Evolutionary conservation across 257 asterid genomes (phyloP).

Genomic region (Handroanthus guayacan): DNA sequence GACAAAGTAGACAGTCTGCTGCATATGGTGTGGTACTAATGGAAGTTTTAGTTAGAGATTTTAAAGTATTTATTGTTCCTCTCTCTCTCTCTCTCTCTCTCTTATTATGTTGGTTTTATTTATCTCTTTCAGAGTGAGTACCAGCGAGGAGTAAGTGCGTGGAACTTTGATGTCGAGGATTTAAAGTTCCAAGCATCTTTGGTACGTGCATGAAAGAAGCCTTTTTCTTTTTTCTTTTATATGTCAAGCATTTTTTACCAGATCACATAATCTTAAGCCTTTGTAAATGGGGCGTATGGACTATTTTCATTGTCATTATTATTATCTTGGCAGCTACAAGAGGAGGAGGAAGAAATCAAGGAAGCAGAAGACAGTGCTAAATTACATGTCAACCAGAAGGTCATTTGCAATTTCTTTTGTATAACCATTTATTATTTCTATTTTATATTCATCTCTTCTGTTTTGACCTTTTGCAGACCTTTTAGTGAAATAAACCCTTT

Average conservation of each 20-base stretch:
- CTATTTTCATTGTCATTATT: slow-evolving; percentile 17
- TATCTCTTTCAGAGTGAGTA: slow-evolving; percentile 81
- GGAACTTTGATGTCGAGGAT: slow-evolving; percentile 98
- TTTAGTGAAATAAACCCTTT: slow-evolving; percentile 29
- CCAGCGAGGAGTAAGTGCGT: slow-evolving; percentile 98
- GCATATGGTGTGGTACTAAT: neutral
- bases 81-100: neutral
- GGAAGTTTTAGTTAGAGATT: slow-evolving; percentile 11
- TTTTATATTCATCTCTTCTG: slow-evolving; percentile 21
- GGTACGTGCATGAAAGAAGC: slow-evolving; percentile 54
- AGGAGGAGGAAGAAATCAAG: slow-evolving; percentile 78
- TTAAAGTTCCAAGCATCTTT: slow-evolving; percentile 91
- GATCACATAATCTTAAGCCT: no score
- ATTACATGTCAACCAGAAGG: slow-evolving; percentile 55
- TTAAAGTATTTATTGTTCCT: neutral
- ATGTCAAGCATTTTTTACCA: no score
- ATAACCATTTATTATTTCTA: slow-evolving; percentile 14
- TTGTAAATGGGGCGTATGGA: no score
- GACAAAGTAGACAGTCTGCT: slow-evolving; percentile 24
- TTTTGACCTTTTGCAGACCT: slow-evolving; percentile 25
- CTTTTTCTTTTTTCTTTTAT: neutral
- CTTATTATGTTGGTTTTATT: slow-evolving; percentile 30
- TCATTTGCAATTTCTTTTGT: slow-evolving; percentile 34
- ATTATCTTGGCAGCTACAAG: slow-evolving; percentile 73
- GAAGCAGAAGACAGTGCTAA: slow-evolving; percentile 64